phyloP scores from a whole-genome alignment of 768 basidiomycete species.

The Russula sp. region DNA sequence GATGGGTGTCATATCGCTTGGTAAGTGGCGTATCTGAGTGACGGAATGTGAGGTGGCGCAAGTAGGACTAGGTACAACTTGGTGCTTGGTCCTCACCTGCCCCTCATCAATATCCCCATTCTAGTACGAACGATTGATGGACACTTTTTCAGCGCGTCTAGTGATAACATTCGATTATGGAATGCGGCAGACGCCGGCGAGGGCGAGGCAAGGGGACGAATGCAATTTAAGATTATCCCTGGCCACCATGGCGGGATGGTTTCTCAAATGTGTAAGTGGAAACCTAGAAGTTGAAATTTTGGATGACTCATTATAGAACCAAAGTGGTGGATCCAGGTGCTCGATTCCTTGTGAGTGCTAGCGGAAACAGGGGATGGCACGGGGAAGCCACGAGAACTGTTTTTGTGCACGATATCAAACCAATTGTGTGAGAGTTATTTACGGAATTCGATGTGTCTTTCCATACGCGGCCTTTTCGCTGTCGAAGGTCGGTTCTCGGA shows the following conservation, averaged over 20 bases:
- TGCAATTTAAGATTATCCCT: slow-evolving; percentile 91
- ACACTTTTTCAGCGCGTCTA: slow-evolving; percentile 62
- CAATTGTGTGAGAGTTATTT: slow-evolving; percentile 17
- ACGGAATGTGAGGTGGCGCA: background rate
- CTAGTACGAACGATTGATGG: slow-evolving; percentile 10
- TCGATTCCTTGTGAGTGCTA: slow-evolving; percentile 84
- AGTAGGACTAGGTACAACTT: slow-evolving; percentile 15
- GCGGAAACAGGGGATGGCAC: slow-evolving; percentile 92
- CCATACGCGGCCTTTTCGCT: slow-evolving; percentile 24
- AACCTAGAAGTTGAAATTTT: slow-evolving; percentile 28
- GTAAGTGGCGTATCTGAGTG: slow-evolving; percentile 45
- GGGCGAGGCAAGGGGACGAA: slow-evolving; percentile 60
- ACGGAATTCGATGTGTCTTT: slow-evolving; percentile 19
- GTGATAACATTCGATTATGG: slow-evolving; percentile 93
- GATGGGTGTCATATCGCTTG: slow-evolving; percentile 90
- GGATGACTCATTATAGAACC: slow-evolving; percentile 1
- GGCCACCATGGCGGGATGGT: slow-evolving; percentile 95
- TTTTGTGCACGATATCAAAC: slow-evolving; percentile 85
- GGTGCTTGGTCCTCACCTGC: background rate
- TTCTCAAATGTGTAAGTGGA: slow-evolving; percentile 81
- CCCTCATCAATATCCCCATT: slow-evolving; percentile 17
- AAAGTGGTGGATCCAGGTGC: slow-evolving; percentile 83
- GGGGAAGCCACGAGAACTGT: slow-evolving; percentile 89
- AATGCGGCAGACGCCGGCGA: slow-evolving; percentile 79
- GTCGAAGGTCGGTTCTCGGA: slow-evolving; percentile 23